Percentiles rank a stretch among this genome's conserved stretches.
phyloP scores from a whole-genome alignment of 1,284 basidiomycete species.

The Ceratobasidium sp. region DNA sequence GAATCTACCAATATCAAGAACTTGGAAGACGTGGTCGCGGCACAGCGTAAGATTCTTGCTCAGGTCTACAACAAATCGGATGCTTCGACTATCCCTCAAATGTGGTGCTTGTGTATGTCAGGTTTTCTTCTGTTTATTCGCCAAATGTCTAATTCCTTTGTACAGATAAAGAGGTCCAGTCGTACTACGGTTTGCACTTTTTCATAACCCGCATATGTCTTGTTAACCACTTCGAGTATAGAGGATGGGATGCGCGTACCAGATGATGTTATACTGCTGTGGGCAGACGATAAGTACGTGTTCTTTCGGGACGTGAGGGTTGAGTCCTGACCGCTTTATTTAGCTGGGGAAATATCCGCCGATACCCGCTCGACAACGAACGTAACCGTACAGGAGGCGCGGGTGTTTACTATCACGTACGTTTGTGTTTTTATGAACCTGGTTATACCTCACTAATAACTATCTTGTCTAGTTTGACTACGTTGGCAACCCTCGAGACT shows the following conservation, averaged over 20 bases:
- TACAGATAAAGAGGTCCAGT: slow-evolving; percentile 73
- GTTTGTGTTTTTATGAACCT: slow-evolving; percentile 49
- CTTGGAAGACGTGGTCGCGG: slow-evolving; percentile 68
- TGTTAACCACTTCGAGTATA: neutral
- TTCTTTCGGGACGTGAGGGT: neutral
- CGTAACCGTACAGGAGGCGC: slow-evolving; percentile 72
- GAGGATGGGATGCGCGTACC: slow-evolving; percentile 51
- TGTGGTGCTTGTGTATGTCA: slow-evolving; percentile 72
- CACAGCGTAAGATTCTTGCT: slow-evolving; percentile 74
- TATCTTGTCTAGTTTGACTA: slow-evolving; percentile 62
- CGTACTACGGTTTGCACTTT: slow-evolving; percentile 64
- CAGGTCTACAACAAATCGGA: slow-evolving; percentile 67
- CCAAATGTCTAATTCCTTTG: neutral
- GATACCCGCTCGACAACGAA: slow-evolving; percentile 67
- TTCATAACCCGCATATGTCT: neutral
- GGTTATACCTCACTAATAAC: slow-evolving; percentile 2
- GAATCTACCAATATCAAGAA: slow-evolving; percentile 66
- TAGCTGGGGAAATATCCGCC: slow-evolving; percentile 72
- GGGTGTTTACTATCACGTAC: slow-evolving; percentile 76
- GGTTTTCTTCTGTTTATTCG: slow-evolving; percentile 49
- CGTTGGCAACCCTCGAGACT: slow-evolving; percentile 58
- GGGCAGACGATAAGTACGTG: slow-evolving; percentile 72
- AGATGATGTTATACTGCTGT: slow-evolving; percentile 66
- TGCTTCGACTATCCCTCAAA: slow-evolving; percentile 69
- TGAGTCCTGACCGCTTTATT: neutral